Evolutionary conservation across 2,329 filamentous ascomycete species (phyloP).

Genomic region (Microsporum ferrugineum): DNA sequence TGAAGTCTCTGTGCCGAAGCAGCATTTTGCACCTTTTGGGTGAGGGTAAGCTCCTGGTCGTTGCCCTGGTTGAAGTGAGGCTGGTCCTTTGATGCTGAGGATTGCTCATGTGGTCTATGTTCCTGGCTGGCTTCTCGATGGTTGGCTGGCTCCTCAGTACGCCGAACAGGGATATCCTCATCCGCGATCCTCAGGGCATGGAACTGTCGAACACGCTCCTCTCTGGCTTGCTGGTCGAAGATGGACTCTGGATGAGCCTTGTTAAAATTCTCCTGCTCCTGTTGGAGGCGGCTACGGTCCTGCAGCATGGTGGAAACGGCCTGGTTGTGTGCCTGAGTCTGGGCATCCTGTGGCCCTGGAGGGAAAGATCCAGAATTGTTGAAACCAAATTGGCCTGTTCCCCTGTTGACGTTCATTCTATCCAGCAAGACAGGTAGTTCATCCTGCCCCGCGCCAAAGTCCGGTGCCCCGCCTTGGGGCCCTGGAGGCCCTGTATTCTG

Average conservation of each 20-base stretch:
- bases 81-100: conserved; percentile 14
- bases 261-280: conserved; percentile 49
- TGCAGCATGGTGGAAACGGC: conserved; percentile 51
- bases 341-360: conserved; percentile 31
- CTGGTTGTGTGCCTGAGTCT: conserved; percentile 38
- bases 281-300: conserved; percentile 48
- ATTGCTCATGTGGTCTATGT: conserved; percentile 11
- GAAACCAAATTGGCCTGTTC: conserved; percentile 36
- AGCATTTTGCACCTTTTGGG: conserved; percentile 74
- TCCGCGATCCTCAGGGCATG: conserved; percentile 65
- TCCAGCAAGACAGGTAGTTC: conserved; percentile 55
- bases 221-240: conserved; percentile 41
- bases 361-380: conserved; percentile 32
- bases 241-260: conserved; percentile 33
- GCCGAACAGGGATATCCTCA: conserved; percentile 25
- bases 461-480: conserved; percentile 35
- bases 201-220: conserved; percentile 71
- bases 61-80: conserved; percentile 34
- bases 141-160: conserved; percentile 31
- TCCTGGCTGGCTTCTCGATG: conserved; percentile 26
- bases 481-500: conserved; percentile 31
- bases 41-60: conserved; percentile 51
- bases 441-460: conserved; percentile 53
- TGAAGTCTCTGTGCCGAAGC: conserved; percentile 33
- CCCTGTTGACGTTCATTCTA: conserved; percentile 50